Evolutionary conservation across 177 flowering plant genomes (phyloP), one percentile per base, ranked within the genome.

Genomic region (Telopea speciosissima): DNA sequence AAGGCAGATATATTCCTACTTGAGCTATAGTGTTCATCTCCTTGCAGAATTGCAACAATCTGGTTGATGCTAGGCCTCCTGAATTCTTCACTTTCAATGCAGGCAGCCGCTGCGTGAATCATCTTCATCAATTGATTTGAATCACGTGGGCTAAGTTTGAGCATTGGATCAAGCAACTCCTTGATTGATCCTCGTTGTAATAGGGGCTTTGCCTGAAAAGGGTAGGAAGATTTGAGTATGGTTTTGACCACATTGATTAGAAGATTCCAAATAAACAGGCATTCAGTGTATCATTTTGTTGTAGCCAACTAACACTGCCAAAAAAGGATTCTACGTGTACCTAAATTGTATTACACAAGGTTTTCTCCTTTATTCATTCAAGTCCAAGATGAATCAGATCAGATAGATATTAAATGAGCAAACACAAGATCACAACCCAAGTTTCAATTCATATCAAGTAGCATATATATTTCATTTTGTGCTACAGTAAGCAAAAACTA

Each of bases 141-240:
- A 68, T 80, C 79, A 54, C 75, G 84, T 1, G 67, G 56, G 23
- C 81, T 80, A 63, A 79, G 71, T 75, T 74, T 88, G 16, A 88
- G 76, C 68, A 68, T 76, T 8, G 90, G 85, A 80, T 93, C 98
- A 26, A 90, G 76, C 80, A 93, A 72, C 69, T 78, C 82, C 33
- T 81, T 80, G 5, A 79, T 58, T 40, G 82, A 71, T 45, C 91
- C 92, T 76, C 80, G 80, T 70, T 84, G 84, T 73, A 93, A 68
- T 11, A 90, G 83, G 42, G 97, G 90, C 79, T 85, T 91, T 63
- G 94, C 98, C 98, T 93, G 86, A 70, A 79, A 72, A 63, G 68
- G 40, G 40, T 3, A 36, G 40, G 9, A 36, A 36, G 40, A 36
- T 36, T 36, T 36, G 40, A 36, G 3, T 2, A 5, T 36, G 40